Percentiles rank a stretch among this genome's conserved stretches.
These are phyloP conservation scores for Symbiodinium pilosum DNA, from an alignment of 73 alveolate genomes.

Conservation along the genomic window DNA sequence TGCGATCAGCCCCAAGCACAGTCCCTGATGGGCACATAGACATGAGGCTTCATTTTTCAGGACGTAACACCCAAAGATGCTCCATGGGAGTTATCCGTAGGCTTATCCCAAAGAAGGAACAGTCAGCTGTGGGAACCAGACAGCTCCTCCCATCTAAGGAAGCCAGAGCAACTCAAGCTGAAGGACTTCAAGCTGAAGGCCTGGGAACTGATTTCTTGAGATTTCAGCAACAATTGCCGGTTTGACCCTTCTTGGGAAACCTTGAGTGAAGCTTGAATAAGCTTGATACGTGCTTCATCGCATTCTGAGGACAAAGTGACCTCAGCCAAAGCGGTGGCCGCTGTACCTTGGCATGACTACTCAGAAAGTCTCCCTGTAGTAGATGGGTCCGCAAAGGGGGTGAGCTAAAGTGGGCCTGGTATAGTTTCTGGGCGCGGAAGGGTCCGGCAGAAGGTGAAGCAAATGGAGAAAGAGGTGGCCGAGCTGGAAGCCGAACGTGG, in stretches of 20 bases:
- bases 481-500: constrained; percentile 86
- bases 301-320: constrained; percentile 59
- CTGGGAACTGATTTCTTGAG: not conserved
- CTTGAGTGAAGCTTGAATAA: not conserved
- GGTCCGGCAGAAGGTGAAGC: constrained; percentile 25
- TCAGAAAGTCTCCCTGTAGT: too few species aligned
- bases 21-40: too few species aligned
- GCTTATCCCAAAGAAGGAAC: too few species aligned
- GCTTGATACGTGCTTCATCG: not conserved
- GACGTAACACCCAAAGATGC: too few species aligned
- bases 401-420: too few species aligned
- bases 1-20: too few species aligned
- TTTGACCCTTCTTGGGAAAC: too few species aligned
- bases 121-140: too few species aligned
- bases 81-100: too few species aligned
- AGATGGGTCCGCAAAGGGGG: too few species aligned
- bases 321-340: constrained; percentile 74
- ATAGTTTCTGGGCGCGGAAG: too few species aligned
- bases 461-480: constrained; percentile 70
- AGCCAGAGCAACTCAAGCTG: constrained; percentile 58
- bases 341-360: not conserved
- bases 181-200: constrained; percentile 80
- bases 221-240: not conserved
- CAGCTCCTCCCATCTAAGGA: constrained; percentile 34
- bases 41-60: too few species aligned